phyloP scores from a whole-genome alignment of 2,329 filamentous ascomycete genomes.

The Exophiala mesophila region DNA sequence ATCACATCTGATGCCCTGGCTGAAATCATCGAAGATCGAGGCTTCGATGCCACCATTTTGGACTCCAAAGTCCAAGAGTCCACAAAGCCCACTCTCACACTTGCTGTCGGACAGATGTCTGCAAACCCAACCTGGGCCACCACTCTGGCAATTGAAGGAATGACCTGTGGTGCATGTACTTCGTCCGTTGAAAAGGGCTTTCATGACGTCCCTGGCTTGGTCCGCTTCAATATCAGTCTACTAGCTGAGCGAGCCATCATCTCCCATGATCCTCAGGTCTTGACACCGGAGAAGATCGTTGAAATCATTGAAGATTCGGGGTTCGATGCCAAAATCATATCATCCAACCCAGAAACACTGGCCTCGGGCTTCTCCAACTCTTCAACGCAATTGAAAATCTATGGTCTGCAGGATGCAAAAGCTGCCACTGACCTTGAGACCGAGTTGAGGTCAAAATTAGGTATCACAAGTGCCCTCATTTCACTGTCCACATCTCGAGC shows the following conservation, averaged over 20 bases:
- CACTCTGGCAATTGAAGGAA: constrained; percentile 85
- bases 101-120: constrained; percentile 29
- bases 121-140: constrained; percentile 57
- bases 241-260: constrained; percentile 88
- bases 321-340: constrained; percentile 79
- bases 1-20: constrained; percentile 51
- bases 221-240: constrained; percentile 91
- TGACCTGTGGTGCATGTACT: constrained; percentile 97
- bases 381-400: constrained; percentile 75
- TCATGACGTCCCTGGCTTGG: constrained; percentile 66
- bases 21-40: constrained; percentile 61
- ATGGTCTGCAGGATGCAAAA: constrained; percentile 67
- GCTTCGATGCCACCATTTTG: constrained; percentile 74
- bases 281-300: constrained; percentile 68
- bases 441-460: constrained; percentile 59
- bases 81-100: constrained; percentile 31
- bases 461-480: constrained; percentile 69
- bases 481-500: constrained; percentile 70
- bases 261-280: constrained; percentile 68
- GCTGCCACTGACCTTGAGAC: constrained; percentile 69
- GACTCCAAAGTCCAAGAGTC: constrained; percentile 53
- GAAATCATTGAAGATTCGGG: constrained; percentile 85
- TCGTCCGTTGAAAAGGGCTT: constrained; percentile 85
- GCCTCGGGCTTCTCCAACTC: constrained; percentile 54
- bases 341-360: constrained; percentile 59